phyloP scores from a whole-genome alignment of 2,329 filamentous ascomycete species.

The Dactylellina drechsleri region DNA sequence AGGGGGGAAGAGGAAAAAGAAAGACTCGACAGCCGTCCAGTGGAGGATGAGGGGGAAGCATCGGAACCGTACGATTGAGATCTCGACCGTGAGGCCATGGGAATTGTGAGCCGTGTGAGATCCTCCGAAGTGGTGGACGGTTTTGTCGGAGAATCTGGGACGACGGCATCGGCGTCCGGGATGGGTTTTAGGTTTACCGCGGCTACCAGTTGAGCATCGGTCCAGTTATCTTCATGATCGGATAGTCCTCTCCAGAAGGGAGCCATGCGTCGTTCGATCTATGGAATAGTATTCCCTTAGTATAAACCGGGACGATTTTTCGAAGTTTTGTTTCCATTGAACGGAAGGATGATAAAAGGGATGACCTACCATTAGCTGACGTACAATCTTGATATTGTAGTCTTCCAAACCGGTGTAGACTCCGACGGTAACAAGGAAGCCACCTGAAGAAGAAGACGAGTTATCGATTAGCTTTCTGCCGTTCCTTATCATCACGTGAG shows the following conservation, averaged over 20 bases:
- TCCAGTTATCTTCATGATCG: slow-evolving; percentile 88
- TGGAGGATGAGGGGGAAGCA: slow-evolving; percentile 67
- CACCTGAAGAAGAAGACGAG: slow-evolving; percentile 64
- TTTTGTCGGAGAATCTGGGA: slow-evolving; percentile 70
- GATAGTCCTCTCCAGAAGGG: slow-evolving; percentile 96
- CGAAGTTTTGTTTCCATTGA: neutral
- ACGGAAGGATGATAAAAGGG: neutral
- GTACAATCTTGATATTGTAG: slow-evolving; percentile 86
- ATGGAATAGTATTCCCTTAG: slow-evolving; percentile 10
- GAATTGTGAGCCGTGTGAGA: slow-evolving; percentile 78
- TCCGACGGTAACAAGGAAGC: slow-evolving; percentile 91
- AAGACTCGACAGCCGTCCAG: slow-evolving; percentile 64
- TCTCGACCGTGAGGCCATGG: slow-evolving; percentile 72
- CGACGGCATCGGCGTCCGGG: slow-evolving; percentile 79
- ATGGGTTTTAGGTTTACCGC: slow-evolving; percentile 85
- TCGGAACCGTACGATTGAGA: slow-evolving; percentile 85
- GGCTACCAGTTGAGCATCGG: slow-evolving; percentile 93
- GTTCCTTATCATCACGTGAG: slow-evolving; percentile 26
- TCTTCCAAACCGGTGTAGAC: slow-evolving; percentile 93
- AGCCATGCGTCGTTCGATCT: slow-evolving; percentile 92
- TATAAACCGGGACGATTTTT: neutral
- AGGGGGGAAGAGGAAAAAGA: slow-evolving; percentile 63
- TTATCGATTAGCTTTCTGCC: slow-evolving; percentile 1
- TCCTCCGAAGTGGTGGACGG: slow-evolving; percentile 68
- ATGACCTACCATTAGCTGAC: slow-evolving; percentile 82